Conservation (phyloP, 2,329 filamentous ascomycete genomes). For the Beauveria sp. region DNA sequence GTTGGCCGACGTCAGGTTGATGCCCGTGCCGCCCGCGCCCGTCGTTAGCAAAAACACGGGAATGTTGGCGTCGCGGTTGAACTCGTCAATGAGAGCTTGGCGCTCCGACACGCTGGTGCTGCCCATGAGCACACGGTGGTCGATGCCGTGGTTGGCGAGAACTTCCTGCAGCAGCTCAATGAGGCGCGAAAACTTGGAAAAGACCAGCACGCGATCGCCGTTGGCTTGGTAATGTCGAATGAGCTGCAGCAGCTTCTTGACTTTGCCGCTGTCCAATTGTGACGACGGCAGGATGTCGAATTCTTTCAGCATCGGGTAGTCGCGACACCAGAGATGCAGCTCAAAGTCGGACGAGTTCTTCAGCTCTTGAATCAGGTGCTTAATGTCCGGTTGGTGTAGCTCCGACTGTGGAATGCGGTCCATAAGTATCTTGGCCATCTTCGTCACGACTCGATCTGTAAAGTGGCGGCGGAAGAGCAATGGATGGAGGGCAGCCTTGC, state of each 20-base stretch:
- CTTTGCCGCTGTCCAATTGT: slow-evolving; percentile 68
- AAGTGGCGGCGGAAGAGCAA: slow-evolving; percentile 80
- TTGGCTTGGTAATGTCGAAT: slow-evolving; percentile 65
- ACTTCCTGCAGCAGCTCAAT: slow-evolving; percentile 86
- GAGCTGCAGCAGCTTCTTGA: slow-evolving; percentile 70
- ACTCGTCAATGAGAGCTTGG: slow-evolving; percentile 82
- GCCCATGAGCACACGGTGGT: slow-evolving; percentile 81
- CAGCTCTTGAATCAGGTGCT: slow-evolving; percentile 48
- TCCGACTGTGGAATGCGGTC: slow-evolving; percentile 54
- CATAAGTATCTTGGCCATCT: slow-evolving; percentile 72
- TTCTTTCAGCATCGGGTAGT: slow-evolving; percentile 45
- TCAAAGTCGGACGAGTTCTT: slow-evolving; percentile 55
- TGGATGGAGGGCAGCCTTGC: slow-evolving; percentile 87
- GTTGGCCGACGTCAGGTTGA: slow-evolving; percentile 92
- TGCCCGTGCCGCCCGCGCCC: slow-evolving; percentile 89
- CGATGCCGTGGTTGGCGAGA: slow-evolving; percentile 62
- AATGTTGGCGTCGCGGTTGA: slow-evolving; percentile 67
- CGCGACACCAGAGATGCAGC: slow-evolving; percentile 57
- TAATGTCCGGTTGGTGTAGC: slow-evolving; percentile 42
- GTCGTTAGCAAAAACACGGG: slow-evolving; percentile 90
- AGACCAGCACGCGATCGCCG: slow-evolving; percentile 81
- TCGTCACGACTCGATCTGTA: slow-evolving; percentile 61
- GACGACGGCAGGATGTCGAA: slow-evolving; percentile 47
- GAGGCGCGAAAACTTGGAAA: slow-evolving; percentile 87
- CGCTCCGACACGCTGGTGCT: slow-evolving; percentile 73